Conservation (phyloP, 2,329 filamentous ascomycete genomes). For the Zymoseptoria passerinii region DNA sequence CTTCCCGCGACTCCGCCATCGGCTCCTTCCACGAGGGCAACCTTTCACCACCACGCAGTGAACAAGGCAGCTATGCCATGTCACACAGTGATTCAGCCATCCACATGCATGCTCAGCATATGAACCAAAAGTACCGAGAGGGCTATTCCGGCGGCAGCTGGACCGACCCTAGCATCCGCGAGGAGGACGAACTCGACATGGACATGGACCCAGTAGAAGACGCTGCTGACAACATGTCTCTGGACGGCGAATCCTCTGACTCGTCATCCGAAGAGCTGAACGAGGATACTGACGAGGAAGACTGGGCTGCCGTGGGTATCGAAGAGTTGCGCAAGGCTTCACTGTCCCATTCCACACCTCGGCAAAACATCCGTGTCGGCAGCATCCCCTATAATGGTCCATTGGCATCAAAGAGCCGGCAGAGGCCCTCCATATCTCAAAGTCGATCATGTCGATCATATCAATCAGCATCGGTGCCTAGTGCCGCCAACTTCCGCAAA, state of each 20-base stretch:
- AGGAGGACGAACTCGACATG: conserved; percentile 47
- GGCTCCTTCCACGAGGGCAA: conserved; percentile 32
- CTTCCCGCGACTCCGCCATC: conserved; percentile 27
- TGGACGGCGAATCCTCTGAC: conserved; percentile 54
- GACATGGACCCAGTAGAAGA: conserved; percentile 65
- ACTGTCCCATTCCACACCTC: conserved; percentile 26
- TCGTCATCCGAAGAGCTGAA: conserved; percentile 24
- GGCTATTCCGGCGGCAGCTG: conserved; percentile 49
- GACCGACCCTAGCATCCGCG: conserved; percentile 62
- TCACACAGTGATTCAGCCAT: conserved; percentile 29
- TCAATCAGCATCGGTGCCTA: conserved; percentile 20
- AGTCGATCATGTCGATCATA: conserved; percentile 2
- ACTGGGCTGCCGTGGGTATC: conserved; percentile 85
- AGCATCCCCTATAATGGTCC: conserved; percentile 22
- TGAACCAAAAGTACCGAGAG: conserved; percentile 21
- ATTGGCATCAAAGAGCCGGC: conserved; percentile 20
- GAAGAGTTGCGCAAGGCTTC: conserved; percentile 67
- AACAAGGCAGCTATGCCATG: conserved; percentile 32
- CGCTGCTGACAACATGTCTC: conserved; percentile 92
- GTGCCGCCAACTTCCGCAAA: conserved; percentile 2
- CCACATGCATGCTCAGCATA: conserved; percentile 23
- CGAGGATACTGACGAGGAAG: conserved; percentile 88
- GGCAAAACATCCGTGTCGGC: conserved; percentile 24
- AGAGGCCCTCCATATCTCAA: conserved; percentile 18
- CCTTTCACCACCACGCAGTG: conserved; percentile 45